A percentile compares a stretch with the other conserved stretches of the same genome.
Evolutionary conservation across 352 stramenopile species (phyloP).

Genomic region (Phytophthora ohioensis): DNA sequence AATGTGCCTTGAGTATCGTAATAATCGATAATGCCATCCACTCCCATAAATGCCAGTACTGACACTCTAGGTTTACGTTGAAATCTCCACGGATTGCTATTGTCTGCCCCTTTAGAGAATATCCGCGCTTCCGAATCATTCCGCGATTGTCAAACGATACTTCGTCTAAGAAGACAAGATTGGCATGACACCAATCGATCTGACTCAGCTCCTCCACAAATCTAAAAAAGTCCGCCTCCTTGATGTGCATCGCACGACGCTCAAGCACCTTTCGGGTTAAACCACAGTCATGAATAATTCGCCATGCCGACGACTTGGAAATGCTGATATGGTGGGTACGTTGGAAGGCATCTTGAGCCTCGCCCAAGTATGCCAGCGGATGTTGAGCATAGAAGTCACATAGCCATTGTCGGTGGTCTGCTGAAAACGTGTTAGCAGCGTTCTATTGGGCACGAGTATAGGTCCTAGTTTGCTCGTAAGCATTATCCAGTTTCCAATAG

Average conservation of each 20-base stretch:
- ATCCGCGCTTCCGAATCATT: background rate
- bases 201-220: background rate
- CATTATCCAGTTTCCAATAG: background rate
- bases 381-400: background rate
- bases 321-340: background rate
- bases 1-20: background rate
- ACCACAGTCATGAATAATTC: background rate
- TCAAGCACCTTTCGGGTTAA: background rate
- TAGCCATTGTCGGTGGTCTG: background rate
- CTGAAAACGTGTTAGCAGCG: background rate
- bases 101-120: background rate
- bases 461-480: background rate
- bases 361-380: background rate
- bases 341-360: background rate
- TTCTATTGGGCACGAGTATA: background rate
- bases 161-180: background rate
- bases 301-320: background rate
- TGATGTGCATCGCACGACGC: background rate
- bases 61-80: background rate
- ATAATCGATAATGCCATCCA: background rate
- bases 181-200: background rate
- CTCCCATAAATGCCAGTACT: background rate
- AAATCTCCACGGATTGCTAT: background rate
- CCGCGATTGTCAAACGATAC: background rate
- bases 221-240: background rate